Evolutionary conservation across 2,329 filamentous ascomycete genomes (phyloP).

Genomic region (Fusarium miscanthi): DNA sequence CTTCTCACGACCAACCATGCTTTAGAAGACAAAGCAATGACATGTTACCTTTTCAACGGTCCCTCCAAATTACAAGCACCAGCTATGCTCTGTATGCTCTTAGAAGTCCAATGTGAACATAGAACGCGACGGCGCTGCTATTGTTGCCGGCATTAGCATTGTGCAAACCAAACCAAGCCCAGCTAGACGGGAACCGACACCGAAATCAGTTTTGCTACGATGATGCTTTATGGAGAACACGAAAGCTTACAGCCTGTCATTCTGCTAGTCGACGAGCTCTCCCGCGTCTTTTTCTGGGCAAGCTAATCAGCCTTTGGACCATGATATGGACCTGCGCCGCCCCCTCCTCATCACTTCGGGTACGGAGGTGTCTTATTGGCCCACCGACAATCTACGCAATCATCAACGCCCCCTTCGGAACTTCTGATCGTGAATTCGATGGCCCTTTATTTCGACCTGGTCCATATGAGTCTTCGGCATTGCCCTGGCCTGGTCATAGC

Average conservation of each 20-base stretch:
- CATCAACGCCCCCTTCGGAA: slow-evolving; percentile 33
- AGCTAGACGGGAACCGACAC: slow-evolving; percentile 38
- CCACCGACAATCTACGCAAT: slow-evolving; percentile 34
- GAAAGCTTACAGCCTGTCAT: slow-evolving; percentile 35
- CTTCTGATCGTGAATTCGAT: slow-evolving; percentile 38
- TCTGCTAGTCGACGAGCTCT: slow-evolving; percentile 30
- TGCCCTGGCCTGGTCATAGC: slow-evolving; percentile 24
- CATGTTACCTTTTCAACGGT: slow-evolving; percentile 19
- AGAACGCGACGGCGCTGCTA: slow-evolving; percentile 19
- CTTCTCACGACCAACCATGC: slow-evolving; percentile 16
- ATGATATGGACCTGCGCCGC: slow-evolving; percentile 30
- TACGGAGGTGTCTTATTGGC: slow-evolving; percentile 47
- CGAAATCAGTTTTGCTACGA: slow-evolving; percentile 30
- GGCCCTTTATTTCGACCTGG: slow-evolving; percentile 30
- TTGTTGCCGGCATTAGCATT: slow-evolving; percentile 26
- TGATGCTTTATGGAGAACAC: slow-evolving; percentile 37
- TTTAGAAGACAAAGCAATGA: slow-evolving; percentile 23
- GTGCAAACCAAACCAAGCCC: slow-evolving; percentile 24
- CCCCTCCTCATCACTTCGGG: slow-evolving; percentile 45
- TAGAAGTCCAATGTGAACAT: slow-evolving; percentile 11
- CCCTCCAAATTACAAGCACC: slow-evolving; percentile 7
- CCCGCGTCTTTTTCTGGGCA: slow-evolving; percentile 26
- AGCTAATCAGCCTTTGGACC: slow-evolving; percentile 27
- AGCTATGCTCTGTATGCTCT: slow-evolving; percentile 9
- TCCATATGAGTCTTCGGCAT: slow-evolving; percentile 32